Base-by-base conservation (phyloP, 2,329 filamentous ascomycete genomes). In the Pseudocercospora musae region DNA sequence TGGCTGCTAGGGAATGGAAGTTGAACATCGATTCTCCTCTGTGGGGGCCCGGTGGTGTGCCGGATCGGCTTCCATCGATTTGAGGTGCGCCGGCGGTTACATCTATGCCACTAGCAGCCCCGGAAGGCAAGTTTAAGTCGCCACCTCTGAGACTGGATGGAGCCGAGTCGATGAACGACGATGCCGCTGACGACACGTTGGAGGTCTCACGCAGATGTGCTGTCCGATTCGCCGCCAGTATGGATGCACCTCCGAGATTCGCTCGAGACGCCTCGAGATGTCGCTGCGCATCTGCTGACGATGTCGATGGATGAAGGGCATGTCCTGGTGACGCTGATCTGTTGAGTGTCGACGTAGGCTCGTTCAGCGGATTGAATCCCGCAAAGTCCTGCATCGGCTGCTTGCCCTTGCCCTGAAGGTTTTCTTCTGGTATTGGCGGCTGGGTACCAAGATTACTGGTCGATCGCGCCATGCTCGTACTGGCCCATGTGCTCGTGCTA, bases 11-110 rank as follows among this genome's bases (percentile, higher is more conserved):
- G 69, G 92, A 96, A 60, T 87, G 84, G 73, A 97, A 97, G 75
- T 96, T 97, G 77, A 96, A 95, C 85, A 96, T 87, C 2, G 92
- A 86, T 73, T 97, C 93, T 79, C 50, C 82, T 82, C 4, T 80
- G 15, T 54, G 52, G 71, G 59, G 80, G 83, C 67, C 78, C 78
- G 13, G 82, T 23, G 84, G 83, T 6, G 79, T 76, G 44, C 71
- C 73, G 9, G 64, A 63, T 27, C 40, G 60, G 80, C 59, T 63
- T 52, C 57, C 58, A 27, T 67, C 59, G 13, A 59, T 42, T 29
- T 64, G 62, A 42, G 60, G 62, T 15, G 44, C 58, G 13, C 53
- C 59, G 27, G 2, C 44, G 10, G 64, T 60, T 0, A 85, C 74
- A 48, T 83, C 86, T 1, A 84, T 71, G 4, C 82, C 83, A 65